Base-by-base conservation (phyloP, 2,329 filamentous ascomycete genomes). In the Leptographium lundbergii region DNA sequence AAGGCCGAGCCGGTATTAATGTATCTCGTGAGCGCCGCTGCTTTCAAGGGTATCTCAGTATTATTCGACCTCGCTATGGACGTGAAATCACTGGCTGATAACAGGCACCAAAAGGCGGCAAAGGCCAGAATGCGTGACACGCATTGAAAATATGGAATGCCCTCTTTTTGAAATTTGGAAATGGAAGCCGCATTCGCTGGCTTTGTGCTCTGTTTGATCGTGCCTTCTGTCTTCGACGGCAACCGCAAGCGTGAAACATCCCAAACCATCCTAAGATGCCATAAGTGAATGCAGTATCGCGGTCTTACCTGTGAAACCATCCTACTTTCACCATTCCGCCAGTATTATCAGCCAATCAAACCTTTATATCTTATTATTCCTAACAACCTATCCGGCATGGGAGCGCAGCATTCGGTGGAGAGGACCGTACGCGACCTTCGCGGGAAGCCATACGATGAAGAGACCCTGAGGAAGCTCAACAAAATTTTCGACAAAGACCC, bases 371-470 rank as follows among this genome's bases (percentile, higher is more conserved):
- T 36, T 53, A 57, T 45, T n/a, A 42, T n/a, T 19, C 19, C 19
- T n/a, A 19, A n/a, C 22, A 13, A 17, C n/a, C 22, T 27, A 22
- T 4, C 50, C 19, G 42, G 19, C 57, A 56, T 64, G 59, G 53
- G 61, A n/a, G 51, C 39, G 4, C 60, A 61, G n/a, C 57, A 57
- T 10, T 63, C 63, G 10, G 60, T 63, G 7, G 62, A 64, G 57
- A 50, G 62, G 13, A 50, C 56, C 17, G 58, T 64, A 14, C 61
- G 61, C 9, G 47, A 60, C 4, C 45, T 59, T 13, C 61, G 50
- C 4, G 32, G 51, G 3, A 61, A 60, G 36, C 62, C 63, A 0
- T 57, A 57, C 34, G 54, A 59, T 29, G 58, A 59, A 9, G 24
- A 61, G 22, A 52, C 34, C 0, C 58, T 64, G n/a, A 36, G 42